A percentile compares a stretch with the other conserved stretches of the same genome.
Evolutionary conservation across 352 stramenopile species (phyloP).

Genomic region (Blastocystis sp.): DNA sequence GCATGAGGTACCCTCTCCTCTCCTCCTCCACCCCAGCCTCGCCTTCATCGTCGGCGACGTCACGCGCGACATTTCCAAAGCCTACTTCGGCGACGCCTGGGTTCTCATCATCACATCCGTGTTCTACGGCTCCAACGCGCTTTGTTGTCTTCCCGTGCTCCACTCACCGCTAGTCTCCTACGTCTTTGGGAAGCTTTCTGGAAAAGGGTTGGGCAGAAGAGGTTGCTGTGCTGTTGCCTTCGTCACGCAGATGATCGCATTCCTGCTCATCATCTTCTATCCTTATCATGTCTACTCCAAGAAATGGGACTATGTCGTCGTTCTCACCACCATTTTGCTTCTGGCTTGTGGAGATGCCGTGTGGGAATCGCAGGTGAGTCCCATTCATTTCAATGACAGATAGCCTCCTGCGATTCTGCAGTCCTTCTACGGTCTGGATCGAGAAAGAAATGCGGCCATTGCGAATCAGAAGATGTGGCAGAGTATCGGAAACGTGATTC

Average conservation of each 20-base stretch:
- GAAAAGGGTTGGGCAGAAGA: not conserved
- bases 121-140: conserved; percentile 69
- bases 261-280: conserved; percentile 62
- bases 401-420: conserved; percentile 70
- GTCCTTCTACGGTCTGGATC: conserved; percentile 67
- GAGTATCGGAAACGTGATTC: conserved; percentile 54
- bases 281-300: not conserved
- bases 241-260: conserved; percentile 60
- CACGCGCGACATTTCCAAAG: conserved; percentile 6
- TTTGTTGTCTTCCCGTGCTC: not conserved
- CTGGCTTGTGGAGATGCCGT: conserved; percentile 65
- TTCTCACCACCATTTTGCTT: conserved; percentile 30
- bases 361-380: conserved; percentile 64
- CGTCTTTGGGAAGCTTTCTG: conserved; percentile 27
- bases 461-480: conserved; percentile 71
- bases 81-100: conserved; percentile 16
- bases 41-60: conserved; percentile 69
- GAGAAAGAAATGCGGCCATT: conserved; percentile 70
- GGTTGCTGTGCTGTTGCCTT: conserved; percentile 13
- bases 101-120: conserved; percentile 60
- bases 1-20: conserved; percentile 47
- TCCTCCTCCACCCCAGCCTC: conserved; percentile 18
- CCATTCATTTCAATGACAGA: not conserved
- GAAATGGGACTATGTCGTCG: not conserved
- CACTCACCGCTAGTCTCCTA: conserved; percentile 23